Evolutionary conservation across 192 early-diverging fungal species (phyloP).

Genomic region (Backusella tuberculispora): DNA sequence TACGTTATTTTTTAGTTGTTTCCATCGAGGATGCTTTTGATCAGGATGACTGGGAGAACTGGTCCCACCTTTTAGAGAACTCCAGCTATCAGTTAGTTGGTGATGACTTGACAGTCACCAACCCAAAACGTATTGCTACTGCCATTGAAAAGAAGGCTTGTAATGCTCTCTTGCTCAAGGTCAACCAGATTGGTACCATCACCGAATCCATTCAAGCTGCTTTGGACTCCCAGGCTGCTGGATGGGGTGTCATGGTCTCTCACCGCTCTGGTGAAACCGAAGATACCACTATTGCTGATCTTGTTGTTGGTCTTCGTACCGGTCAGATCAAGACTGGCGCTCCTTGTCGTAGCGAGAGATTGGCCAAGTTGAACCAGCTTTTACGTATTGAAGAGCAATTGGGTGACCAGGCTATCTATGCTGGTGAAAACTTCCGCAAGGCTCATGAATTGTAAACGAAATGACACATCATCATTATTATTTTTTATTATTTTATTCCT

Average conservation of each 20-base stretch:
- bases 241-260: constrained; percentile 99
- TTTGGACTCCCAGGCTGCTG: constrained; percentile 74
- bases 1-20: constrained; percentile 55
- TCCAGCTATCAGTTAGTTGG: constrained; percentile 63
- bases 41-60: constrained; percentile 98
- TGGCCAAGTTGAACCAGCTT: constrained; percentile 99
- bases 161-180: constrained; percentile 95
- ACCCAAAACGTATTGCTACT: constrained; percentile 88
- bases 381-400: constrained; percentile 98
- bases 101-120: constrained; percentile 98
- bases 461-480: neutral
- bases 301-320: constrained; percentile 93
- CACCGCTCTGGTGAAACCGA: constrained; percentile 99
- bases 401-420: constrained; percentile 89
- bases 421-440: constrained; percentile 90
- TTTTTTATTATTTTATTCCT: neutral
- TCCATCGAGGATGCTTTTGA: constrained; percentile 99
- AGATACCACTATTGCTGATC: constrained; percentile 95
- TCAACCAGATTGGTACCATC: constrained; percentile 98
- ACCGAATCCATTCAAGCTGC: constrained; percentile 93
- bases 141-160: constrained; percentile 94
- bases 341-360: constrained; percentile 94
- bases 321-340: constrained; percentile 99
- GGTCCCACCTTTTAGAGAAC: constrained; percentile 72
- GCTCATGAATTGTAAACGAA: constrained; percentile 59